Conservation (phyloP, 2,329 filamentous ascomycete genomes). For the Stachybotrys elegans region DNA sequence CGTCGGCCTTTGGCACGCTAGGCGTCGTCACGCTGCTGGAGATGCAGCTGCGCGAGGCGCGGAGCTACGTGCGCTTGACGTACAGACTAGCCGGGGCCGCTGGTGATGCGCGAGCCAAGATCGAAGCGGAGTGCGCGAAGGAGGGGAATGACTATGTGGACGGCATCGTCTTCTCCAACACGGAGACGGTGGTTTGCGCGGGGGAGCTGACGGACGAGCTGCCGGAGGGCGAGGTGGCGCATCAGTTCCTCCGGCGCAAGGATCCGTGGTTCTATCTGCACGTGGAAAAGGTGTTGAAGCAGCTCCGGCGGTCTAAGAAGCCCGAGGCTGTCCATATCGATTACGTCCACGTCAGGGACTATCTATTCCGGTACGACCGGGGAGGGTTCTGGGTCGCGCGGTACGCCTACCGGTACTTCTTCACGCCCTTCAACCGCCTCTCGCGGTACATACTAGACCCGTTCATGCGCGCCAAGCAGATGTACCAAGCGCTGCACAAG, state of each 20-base stretch:
- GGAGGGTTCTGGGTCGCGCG: conserved; percentile 64
- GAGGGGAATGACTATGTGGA: conserved; percentile 59
- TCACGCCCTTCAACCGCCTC: conserved; percentile 58
- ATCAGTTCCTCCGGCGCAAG: conserved; percentile 48
- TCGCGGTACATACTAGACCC: conserved; percentile 58
- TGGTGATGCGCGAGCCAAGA: conserved; percentile 30
- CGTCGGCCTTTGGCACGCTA: conserved; percentile 61
- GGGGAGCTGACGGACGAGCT: conserved; percentile 50
- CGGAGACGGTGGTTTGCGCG: conserved; percentile 53
- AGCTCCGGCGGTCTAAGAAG: conserved; percentile 15
- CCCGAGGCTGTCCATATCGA: conserved; percentile 31
- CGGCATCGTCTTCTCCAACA: conserved; percentile 56
- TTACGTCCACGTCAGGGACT: conserved; percentile 57
- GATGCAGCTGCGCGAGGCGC: conserved; percentile 51
- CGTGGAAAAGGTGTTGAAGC: conserved; percentile 39
- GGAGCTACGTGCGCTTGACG: conserved; percentile 50
- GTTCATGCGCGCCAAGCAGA: conserved; percentile 58
- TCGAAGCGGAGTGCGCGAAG: conserved; percentile 38
- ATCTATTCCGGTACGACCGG: conserved; percentile 67
- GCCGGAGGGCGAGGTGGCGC: conserved; percentile 26
- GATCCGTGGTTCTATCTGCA: conserved; percentile 76
- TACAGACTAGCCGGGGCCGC: conserved; percentile 44
- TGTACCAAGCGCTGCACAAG: conserved; percentile 61
- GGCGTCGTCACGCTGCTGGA: conserved; percentile 63
- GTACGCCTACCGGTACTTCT: conserved; percentile 60